Percentiles rank a stretch among this genome's conserved stretches.
phyloP scores from a whole-genome alignment of 2,329 filamentous ascomycete genomes.

The Huntiella omanensis region DNA sequence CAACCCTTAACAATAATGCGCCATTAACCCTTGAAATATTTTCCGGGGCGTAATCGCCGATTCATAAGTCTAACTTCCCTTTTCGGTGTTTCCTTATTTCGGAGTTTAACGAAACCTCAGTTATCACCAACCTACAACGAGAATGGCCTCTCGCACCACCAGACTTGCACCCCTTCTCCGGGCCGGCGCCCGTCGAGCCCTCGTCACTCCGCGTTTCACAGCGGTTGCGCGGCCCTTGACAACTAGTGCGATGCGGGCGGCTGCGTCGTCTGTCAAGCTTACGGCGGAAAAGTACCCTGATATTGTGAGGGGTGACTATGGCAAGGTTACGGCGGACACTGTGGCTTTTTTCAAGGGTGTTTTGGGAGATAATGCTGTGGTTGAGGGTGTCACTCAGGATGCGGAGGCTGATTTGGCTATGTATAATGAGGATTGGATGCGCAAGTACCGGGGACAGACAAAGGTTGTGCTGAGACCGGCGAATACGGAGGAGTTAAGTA shows the following conservation, averaged over 20 bases:
- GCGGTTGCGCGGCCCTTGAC: neutral
- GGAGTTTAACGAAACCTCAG: neutral
- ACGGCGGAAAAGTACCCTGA: constrained; percentile 76
- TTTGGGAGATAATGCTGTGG: constrained; percentile 66
- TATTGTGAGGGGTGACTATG: constrained; percentile 66
- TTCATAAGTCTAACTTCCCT: too few relatives aligned
- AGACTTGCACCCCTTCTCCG: neutral
- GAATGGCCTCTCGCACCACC: too few relatives aligned
- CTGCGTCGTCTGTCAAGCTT: constrained; percentile 32
- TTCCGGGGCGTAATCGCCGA: too few relatives aligned
- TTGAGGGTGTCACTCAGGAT: constrained; percentile 56
- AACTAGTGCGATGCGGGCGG: neutral
- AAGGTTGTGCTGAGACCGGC: constrained; percentile 72
- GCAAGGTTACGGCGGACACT: constrained; percentile 55
- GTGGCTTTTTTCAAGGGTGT: constrained; percentile 65
- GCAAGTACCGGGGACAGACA: constrained; percentile 86
- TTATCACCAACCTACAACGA: too few relatives aligned
- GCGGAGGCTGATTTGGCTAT: constrained; percentile 62
- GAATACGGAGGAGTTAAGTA: constrained; percentile 73
- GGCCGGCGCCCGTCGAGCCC: too few relatives aligned
- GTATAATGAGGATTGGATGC: constrained; percentile 98
- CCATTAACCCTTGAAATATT: too few relatives aligned
- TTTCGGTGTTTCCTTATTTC: too few relatives aligned
- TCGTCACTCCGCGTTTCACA: too few relatives aligned
- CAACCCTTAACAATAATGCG: too few relatives aligned